Base-by-base conservation (phyloP, 2,329 filamentous ascomycete genomes). In the Claviceps humidiphila region DNA sequence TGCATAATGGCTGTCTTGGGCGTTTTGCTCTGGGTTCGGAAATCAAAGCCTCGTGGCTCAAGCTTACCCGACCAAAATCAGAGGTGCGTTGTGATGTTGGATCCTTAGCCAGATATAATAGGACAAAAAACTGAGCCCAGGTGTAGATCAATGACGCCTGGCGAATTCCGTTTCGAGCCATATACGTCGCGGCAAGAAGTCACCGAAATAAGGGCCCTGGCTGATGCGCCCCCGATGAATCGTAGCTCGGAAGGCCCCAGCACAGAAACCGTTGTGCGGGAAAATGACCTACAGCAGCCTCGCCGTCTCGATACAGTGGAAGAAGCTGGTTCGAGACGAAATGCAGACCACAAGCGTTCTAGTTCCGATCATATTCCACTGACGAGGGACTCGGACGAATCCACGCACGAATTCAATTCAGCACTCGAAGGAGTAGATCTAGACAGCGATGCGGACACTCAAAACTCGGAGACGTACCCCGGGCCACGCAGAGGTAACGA, bases 1-100 rank as follows among this genome's bases (percentile, higher is more conserved):
- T 63, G 71, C 8, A 66, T 70, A 6, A 55, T 78, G 6, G 55
- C 70, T 5, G 69, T 69, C 0, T 56, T 77, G 0, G 63, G 60
- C 20, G 59, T 75, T 49, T 76, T 70, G 58, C 63, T 74, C 49
- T 63, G 71, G 60, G 70, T 71, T 47, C 71, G 71, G 40, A 55
- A 20, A 42, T 49, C 45, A 24, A 49, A 39, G 40, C 24, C 43
- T 42, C 41, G 49, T 48, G 20, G 49, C 16, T 34, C 42, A 26
- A 44, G 49, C n/a, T 41, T 42, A 22, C 43, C 13, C 37, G 49
- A 53, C 13, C 65, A 69, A 30, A 72, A 71, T 54, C 68, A 71
- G 53, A 70, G 69, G 71, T 74, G 60, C 63, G 63, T 14, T 26
- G 13, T 45, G 22, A 34, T 26, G 17, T 5, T 30, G 2, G 17